Evolutionary conservation across 192 early-diverging fungal species (phyloP), one percentile per base, ranked within the genome.

Genomic region (Coemansia sp.): DNA sequence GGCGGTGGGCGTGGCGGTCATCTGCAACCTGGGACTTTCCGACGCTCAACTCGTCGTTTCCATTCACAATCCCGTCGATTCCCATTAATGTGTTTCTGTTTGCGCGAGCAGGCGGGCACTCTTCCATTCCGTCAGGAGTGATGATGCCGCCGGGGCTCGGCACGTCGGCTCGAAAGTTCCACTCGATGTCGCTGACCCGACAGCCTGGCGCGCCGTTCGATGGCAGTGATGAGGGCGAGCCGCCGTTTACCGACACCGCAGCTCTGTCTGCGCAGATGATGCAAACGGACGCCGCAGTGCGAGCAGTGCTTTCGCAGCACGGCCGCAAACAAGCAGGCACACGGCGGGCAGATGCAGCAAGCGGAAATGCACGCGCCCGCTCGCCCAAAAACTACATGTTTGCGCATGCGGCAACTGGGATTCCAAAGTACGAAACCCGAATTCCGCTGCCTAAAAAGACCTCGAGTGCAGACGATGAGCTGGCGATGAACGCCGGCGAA

Each of bases 401-500:
- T 76, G 56, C 73, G 9, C 82, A 85, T 59, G 86, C 76, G 12
- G 88, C 88, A 0, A 80, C 85, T 0, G 88, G 84, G 15, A 83
- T 85, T 24, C 85, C 88, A 15, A 83, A 74, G 80, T 79, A 67
- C 56, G 71, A 65, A 50, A 69, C 63, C 45, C 69, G 72, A 48
- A 61, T 73, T 2, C 67, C 79, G 45, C 56, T 70, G 56, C 58
- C 59, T 6, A 70, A 51, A 24, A 14, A 53, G 47, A 17, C 19
- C 2, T 14, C n/a, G 2, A 60, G 51, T 25, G 12, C 55, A 3
- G 69, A 65, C 17, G 82, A 83, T 19, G 76, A 86, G 58, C 85
- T 90, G 67, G 79, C 75, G 22, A 89, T 86, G 14, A 85, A 87
- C 50, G 90, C 90, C 25, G 97, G 97, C 24, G 95, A 98, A 76